Conservation (phyloP, 2,329 filamentous ascomycete species). For the Clarireedia hainanense region DNA sequence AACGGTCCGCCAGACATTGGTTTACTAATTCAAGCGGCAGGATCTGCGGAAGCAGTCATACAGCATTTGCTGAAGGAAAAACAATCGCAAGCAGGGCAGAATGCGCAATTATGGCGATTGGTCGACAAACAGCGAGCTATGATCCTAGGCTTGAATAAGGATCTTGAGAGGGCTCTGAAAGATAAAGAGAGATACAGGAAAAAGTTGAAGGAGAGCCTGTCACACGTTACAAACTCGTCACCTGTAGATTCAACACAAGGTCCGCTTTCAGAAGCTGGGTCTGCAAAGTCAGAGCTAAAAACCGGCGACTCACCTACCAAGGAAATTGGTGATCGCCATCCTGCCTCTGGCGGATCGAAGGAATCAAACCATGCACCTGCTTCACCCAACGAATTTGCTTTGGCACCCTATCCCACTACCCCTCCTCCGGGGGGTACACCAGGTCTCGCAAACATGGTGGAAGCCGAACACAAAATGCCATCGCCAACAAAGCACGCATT, state of each 20-base stretch:
- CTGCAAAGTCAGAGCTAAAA: constrained; percentile 17
- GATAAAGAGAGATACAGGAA: constrained; percentile 92
- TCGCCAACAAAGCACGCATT: constrained; percentile 52
- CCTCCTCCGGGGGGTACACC: constrained; percentile 45
- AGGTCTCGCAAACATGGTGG: constrained; percentile 34
- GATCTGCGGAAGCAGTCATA: constrained; percentile 83
- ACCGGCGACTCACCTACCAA: constrained; percentile 10
- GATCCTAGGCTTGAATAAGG: constrained; percentile 89
- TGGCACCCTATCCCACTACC: constrained; percentile 59
- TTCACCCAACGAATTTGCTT: constrained; percentile 50
- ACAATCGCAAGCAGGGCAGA: constrained; percentile 79
- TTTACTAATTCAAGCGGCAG: constrained; percentile 72
- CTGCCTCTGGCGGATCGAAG: constrained; percentile 23
- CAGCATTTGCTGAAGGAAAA: constrained; percentile 87
- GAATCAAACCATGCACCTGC: constrained; percentile 26
- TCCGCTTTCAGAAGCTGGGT: constrained; percentile 22
- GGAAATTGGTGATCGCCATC: constrained; percentile 15
- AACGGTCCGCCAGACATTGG: constrained; percentile 66
- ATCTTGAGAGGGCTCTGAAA: constrained; percentile 81
- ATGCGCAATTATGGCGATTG: constrained; percentile 86
- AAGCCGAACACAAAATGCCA: constrained; percentile 52
- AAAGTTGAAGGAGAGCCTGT: constrained; percentile 71
- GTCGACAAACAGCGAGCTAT: constrained; percentile 95
- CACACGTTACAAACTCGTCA: constrained; percentile 29
- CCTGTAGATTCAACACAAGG: constrained; percentile 27